A percentile compares a stretch with the other conserved stretches of the same genome.
These are phyloP conservation scores for Globisporangium okanoganense DNA, from an alignment of 352 stramenopile species.

Conservation along the genomic window DNA sequence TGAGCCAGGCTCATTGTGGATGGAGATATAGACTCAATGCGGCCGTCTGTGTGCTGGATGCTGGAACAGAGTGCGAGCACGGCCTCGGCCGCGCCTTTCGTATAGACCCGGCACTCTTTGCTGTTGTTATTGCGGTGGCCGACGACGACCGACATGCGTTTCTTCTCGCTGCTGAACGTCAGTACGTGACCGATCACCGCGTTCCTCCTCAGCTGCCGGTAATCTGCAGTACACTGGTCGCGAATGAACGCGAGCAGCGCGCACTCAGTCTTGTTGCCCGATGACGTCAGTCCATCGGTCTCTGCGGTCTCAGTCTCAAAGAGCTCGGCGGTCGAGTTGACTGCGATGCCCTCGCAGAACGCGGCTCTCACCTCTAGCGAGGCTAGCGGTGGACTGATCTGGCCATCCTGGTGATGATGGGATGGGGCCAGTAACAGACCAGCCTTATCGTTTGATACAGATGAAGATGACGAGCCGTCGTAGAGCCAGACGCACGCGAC, in stretches of 20 bases:
- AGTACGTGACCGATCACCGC: slow-evolving; percentile 35
- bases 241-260: slow-evolving; percentile 36
- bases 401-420: background rate
- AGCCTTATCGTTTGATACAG: background rate
- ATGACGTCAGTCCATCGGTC: background rate
- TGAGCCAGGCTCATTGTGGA: background rate
- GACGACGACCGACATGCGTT: slow-evolving; percentile 92
- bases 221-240: slow-evolving; percentile 25
- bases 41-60: slow-evolving; percentile 20
- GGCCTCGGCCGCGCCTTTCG: slow-evolving; percentile 53
- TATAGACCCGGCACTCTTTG: slow-evolving; percentile 28
- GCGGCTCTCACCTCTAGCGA: slow-evolving; percentile 1
- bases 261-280: slow-evolving; percentile 47
- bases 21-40: slow-evolving; percentile 2
- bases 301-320: background rate
- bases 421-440: background rate
- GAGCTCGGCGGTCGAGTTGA: slow-evolving; percentile 82
- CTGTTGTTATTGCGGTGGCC: slow-evolving; percentile 15
- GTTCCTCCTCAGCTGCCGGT: slow-evolving; percentile 21
- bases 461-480: background rate
- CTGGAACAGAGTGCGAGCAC: slow-evolving; percentile 42
- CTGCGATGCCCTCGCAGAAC: slow-evolving; percentile 70
- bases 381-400: background rate
- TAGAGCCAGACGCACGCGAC: slow-evolving; percentile 77
- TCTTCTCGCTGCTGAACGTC: slow-evolving; percentile 90